These are phyloP conservation scores for Cystobasidiaceae sp. DNA, from an alignment of 1,284 basidiomycete species.

Conservation along the genomic window DNA sequence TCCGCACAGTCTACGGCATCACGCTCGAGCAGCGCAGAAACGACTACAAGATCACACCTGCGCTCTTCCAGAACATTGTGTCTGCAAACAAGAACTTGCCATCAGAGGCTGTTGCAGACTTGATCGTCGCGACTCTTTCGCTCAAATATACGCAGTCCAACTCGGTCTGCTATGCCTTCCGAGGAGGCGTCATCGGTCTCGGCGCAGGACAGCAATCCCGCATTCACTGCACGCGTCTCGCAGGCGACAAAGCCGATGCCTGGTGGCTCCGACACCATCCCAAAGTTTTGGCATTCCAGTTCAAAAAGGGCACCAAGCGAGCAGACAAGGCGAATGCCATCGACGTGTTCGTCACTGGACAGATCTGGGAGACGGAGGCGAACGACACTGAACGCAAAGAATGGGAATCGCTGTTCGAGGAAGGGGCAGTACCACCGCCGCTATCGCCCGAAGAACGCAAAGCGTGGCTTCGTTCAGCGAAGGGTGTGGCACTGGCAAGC, in stretches of 20 bases:
- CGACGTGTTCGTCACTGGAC: constrained; percentile 90
- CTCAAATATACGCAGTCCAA: constrained; percentile 99
- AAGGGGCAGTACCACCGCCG: constrained; percentile 56
- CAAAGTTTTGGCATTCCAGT: constrained; percentile 80
- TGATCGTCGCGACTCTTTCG: constrained; percentile 90
- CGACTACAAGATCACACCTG: constrained; percentile 76
- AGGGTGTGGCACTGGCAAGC: constrained; percentile 83
- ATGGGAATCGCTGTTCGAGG: constrained; percentile 86
- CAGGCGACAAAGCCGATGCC: constrained; percentile 95
- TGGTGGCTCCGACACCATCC: constrained; percentile 99
- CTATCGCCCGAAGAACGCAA: constrained; percentile 68
- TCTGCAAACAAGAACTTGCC: constrained; percentile 56
- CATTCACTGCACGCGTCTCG: constrained; percentile 97
- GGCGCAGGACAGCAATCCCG: constrained; percentile 98
- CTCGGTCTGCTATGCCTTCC: constrained; percentile 92
- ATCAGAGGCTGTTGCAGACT: constrained; percentile 66
- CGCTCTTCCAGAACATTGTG: constrained; percentile 82
- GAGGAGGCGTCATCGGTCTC: constrained; percentile 88
- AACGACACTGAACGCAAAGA: constrained; percentile 67
- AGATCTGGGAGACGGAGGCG: constrained; percentile 67
- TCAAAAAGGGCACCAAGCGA: constrained; percentile 96
- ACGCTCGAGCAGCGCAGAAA: constrained; percentile 88
- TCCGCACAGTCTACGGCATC: constrained; percentile 91
- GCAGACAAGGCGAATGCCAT: constrained; percentile 98
- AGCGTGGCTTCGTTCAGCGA: constrained; percentile 65